Base-by-base conservation (phyloP, 139 green algal species). In the Marvania coccoides region DNA sequence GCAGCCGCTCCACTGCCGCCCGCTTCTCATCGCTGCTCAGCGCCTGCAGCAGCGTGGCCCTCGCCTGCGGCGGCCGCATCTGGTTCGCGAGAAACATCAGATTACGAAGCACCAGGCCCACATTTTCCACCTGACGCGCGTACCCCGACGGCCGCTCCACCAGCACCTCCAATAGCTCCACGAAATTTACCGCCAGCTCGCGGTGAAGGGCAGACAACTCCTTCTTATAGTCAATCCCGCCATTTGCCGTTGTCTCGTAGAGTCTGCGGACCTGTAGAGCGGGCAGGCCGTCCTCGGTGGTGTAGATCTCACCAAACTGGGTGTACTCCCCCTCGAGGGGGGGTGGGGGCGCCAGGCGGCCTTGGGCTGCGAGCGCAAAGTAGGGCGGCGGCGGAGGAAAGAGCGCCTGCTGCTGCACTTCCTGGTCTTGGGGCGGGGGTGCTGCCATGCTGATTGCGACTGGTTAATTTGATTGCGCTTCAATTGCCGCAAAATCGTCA, bases 11-110 rank as follows among this genome's bases (percentile, higher is more conserved):
- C 12, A 66, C 3, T 12, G 37, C 12, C 19, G 28, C 15, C 37
- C n/a, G 33, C 37, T 66, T 66, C 35, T 51, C 59, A 30, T 35
- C 28, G 29, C 36, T 54, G 13, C 7, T 3, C 46, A 77, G 68
- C 24, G 42, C 47, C 42, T 56, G 39, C 33, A 61, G 19, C 29
- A 77, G 57, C n/a, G 62, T 73, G 19, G 29, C 30, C 28, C 69
- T 46, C 36, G 75, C 84, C 75, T 90, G 84, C 28, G 77, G 58
- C 9, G 75, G 73, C 3, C 84, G 70, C 12, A 91, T 57, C 15
- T 65, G 33, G 70, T 91, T 91, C 14, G 83, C 64, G 28, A 90
- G 67, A 58, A 86, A 67, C 47, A 84, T 74, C 70, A 85, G 81
- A 71, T 90, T 91, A 28, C 75, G 63, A 46, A 90, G 28, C 6